phyloP scores from a whole-genome alignment of 2,329 filamentous ascomycete genomes.

The Hawksworthiomyces lignivorus region DNA sequence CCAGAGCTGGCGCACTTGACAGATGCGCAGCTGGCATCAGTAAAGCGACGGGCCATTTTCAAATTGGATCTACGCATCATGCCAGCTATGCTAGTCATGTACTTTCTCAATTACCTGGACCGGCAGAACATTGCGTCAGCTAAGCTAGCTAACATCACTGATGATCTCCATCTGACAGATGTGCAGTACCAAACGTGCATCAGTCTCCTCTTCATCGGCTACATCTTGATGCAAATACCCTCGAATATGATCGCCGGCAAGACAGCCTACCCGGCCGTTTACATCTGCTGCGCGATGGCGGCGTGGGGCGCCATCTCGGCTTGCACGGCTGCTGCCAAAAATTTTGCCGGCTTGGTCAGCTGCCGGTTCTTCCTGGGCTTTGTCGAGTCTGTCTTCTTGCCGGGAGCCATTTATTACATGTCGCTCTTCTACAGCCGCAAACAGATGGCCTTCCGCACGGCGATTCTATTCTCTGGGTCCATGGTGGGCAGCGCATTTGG shows the following conservation, averaged over 20 bases:
- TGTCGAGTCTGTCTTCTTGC: constrained; percentile 45
- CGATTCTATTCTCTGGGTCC: constrained; percentile 25
- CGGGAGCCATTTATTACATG: constrained; percentile 32
- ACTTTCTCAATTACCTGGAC: constrained; percentile 22
- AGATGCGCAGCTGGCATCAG: too few relatives aligned
- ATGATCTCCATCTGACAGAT: constrained; percentile 23
- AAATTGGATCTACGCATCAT: constrained; percentile 21
- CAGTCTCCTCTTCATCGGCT: constrained; percentile 27
- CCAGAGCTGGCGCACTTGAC: too few relatives aligned
- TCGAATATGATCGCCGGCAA: constrained; percentile 28
- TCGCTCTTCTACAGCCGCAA: constrained; percentile 33
- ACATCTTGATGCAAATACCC: constrained; percentile 30
- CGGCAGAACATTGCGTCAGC: constrained; percentile 26
- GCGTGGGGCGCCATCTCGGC: constrained; percentile 43
- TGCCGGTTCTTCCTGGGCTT: constrained; percentile 28
- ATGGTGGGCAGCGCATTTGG: constrained; percentile 28
- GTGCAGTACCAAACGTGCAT: constrained; percentile 33
- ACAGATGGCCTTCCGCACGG: constrained; percentile 26
- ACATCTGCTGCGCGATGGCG: constrained; percentile 41
- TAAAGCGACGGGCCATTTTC: background rate
- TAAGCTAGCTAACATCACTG: constrained; percentile 23
- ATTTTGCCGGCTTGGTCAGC: constrained; percentile 36
- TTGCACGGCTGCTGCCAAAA: constrained; percentile 39
- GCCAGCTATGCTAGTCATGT: constrained; percentile 20
- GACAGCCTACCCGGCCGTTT: constrained; percentile 36